Percentiles rank a stretch among this genome's conserved stretches.
Evolutionary conservation across 2,329 filamentous ascomycete species (phyloP).

Genomic region (Teratosphaeria destructans): DNA sequence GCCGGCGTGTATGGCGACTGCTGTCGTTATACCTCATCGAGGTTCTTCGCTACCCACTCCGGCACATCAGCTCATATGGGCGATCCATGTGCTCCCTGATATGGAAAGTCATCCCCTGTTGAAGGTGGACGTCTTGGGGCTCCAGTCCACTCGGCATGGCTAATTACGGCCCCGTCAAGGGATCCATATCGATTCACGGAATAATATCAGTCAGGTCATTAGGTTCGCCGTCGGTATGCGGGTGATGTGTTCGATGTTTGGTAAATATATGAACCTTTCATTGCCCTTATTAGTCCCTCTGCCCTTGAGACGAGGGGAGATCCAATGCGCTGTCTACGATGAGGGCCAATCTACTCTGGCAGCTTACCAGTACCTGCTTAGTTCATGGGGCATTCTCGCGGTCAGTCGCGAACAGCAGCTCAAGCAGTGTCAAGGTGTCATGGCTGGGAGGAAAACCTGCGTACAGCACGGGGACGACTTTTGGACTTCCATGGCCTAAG

Average conservation of each 20-base stretch:
- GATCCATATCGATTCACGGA: not conserved
- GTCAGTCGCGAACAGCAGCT: not conserved
- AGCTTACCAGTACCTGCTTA: not conserved
- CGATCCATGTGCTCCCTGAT: not conserved
- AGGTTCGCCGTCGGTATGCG: not conserved
- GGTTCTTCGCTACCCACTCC: too few species aligned
- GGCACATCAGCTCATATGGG: too few species aligned
- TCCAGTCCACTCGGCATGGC: not conserved
- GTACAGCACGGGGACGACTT: conserved; percentile 25
- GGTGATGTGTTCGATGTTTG: too few species aligned
- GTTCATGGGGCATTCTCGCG: not conserved
- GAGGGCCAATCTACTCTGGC: not conserved
- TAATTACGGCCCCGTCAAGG: too few species aligned
- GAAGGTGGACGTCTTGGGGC: too few species aligned
- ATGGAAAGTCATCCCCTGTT: too few species aligned
- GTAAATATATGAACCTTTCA: not conserved
- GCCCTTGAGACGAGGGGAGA: not conserved
- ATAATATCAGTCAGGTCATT: not conserved
- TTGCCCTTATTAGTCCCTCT: not conserved
- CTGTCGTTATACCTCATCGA: not conserved
- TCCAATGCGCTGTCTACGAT: not conserved
- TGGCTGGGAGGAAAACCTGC: conserved; percentile 7
- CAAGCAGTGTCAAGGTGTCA: not conserved
- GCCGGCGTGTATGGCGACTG: not conserved
- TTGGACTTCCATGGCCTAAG: conserved; percentile 30